Base-by-base conservation (phyloP, 345 rosid species). In the Firmiana major region DNA sequence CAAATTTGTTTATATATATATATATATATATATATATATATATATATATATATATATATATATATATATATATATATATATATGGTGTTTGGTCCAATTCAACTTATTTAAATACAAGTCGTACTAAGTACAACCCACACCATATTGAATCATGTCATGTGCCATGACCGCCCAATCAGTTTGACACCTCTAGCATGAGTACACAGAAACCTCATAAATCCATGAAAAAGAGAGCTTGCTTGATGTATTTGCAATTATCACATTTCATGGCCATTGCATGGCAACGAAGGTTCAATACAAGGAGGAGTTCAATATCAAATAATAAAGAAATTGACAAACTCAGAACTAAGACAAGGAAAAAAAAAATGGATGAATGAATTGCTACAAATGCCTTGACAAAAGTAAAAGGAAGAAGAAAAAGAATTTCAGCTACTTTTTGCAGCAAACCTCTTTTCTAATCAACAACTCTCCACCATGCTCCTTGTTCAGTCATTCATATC, bases 321-420 rank as follows among this genome's bases (percentile, higher is more conserved):
- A 76, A 79, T 48, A 21, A 79, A 76, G 66, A 75, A 79, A 63
- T 43, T 19, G 26, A 66, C 16, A 55, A 75, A 75, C 68, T 75
- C 57, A 22, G 59, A 66, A 68, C 21, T 11, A 55, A 38, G 21
- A 46, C 21, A 19, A 36, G 38, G 51, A 13, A 4, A 38, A 24
- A 13, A 4, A 38, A 3, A n/a, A 42, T 19, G 82, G 88, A 82
- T 85, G 86, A 88, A 87, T 81, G 87, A 86, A 86, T 87, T 75
- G 82, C 91, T 82, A 85, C 86, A 85, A 75, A 69, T 67, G 78
- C 84, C n/a, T 57, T 22, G 71, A 65, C 71, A 80, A 42, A 34
- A 54, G 38, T 43, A 46, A n/a, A 51, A 59, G 60, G 58, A 75
- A 46, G 68, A 28, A n/a, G 43, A 40, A 40, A 58, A 58, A 24